Percentiles rank a stretch among this genome's conserved stretches.
These are phyloP conservation scores for Candolleomyces eurysporus DNA, from an alignment of 768 basidiomycete genomes.

Conservation along the genomic window DNA sequence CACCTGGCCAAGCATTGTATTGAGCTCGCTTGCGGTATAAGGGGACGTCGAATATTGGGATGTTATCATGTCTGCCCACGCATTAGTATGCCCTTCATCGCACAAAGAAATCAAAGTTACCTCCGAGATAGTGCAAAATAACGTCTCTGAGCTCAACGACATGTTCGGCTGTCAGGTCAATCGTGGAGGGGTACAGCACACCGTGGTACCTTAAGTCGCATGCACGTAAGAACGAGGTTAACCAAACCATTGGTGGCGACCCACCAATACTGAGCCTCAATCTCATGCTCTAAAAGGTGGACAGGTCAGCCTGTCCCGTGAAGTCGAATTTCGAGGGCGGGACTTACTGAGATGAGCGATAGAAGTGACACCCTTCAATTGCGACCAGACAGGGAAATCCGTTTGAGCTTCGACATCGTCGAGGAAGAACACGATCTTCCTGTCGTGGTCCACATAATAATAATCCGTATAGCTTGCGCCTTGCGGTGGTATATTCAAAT, in stretches of 20 bases:
- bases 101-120: slow-evolving; percentile 12
- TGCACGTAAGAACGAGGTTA: neutral
- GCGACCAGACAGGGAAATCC: slow-evolving; percentile 4
- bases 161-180: slow-evolving; percentile 20
- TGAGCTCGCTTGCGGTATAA: slow-evolving; percentile 32
- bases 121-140: slow-evolving; percentile 36
- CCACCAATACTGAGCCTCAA: slow-evolving; percentile 43
- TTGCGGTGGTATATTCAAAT: slow-evolving; percentile 26
- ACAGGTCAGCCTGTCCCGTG: no score
- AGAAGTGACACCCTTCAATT: slow-evolving; percentile 35
- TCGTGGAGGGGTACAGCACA: slow-evolving; percentile 30
- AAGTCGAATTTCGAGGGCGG: neutral
- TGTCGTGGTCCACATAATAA: slow-evolving; percentile 38
- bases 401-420: no score
- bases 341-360: slow-evolving; percentile 40
- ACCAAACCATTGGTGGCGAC: neutral
- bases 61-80: slow-evolving; percentile 33
- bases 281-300: slow-evolving; percentile 28
- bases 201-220: slow-evolving; percentile 30
- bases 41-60: slow-evolving; percentile 39
- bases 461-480: slow-evolving; percentile 22
- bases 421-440: slow-evolving; percentile 20
- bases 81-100: neutral
- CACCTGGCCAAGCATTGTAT: slow-evolving; percentile 32
- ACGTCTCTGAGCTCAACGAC: slow-evolving; percentile 38